Percentiles rank a stretch among this genome's conserved stretches.
phyloP scores from a whole-genome alignment of 2,329 filamentous ascomycete genomes.

The Magnaporthiopsis incrustans region DNA sequence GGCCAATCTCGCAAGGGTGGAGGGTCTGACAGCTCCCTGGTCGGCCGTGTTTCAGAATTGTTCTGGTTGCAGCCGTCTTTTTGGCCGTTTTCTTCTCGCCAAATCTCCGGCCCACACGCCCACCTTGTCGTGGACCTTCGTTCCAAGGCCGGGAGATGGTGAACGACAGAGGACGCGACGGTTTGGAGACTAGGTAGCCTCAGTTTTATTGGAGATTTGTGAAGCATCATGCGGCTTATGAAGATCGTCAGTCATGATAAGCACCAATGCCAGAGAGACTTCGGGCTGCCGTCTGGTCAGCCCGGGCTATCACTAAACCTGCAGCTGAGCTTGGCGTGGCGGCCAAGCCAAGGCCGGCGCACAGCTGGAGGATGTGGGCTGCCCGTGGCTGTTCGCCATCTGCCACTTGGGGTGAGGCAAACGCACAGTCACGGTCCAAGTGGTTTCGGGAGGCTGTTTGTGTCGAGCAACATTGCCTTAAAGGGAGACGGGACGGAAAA shows the following conservation, averaged over 20 bases:
- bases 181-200: too few species aligned
- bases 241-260: too few species aligned
- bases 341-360: neutral
- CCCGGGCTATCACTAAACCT: neutral
- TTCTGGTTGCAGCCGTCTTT: neutral
- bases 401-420: neutral
- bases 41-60: neutral
- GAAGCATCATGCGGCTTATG: too few species aligned
- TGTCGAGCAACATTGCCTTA: neutral
- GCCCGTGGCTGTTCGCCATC: neutral
- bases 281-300: too few species aligned
- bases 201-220: too few species aligned
- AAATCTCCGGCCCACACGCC: too few species aligned
- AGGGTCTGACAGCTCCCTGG: neutral
- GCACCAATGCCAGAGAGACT: too few species aligned
- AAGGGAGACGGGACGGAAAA: neutral
- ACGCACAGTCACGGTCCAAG: neutral
- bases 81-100: too few species aligned
- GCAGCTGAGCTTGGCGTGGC: neutral
- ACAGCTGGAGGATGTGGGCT: neutral
- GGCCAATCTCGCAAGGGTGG: neutral
- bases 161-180: too few species aligned
- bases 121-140: too few species aligned
- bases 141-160: too few species aligned
- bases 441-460: neutral